phyloP scores from a whole-genome alignment of 2,329 filamentous ascomycete species.

The Fusarium longipes region DNA sequence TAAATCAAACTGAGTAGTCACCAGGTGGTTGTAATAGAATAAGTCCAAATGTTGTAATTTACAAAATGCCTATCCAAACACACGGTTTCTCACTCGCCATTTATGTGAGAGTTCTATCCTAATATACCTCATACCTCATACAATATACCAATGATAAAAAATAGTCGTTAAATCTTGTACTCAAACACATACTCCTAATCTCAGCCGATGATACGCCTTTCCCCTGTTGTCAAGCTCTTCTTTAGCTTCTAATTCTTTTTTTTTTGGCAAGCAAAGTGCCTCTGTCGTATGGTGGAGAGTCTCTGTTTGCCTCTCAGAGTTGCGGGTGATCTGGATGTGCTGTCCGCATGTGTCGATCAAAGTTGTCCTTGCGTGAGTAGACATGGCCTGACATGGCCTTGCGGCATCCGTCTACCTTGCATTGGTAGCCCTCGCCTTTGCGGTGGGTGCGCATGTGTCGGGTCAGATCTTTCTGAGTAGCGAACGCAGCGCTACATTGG shows the following conservation, averaged over 20 bases:
- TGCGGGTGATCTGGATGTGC: conserved; percentile 44
- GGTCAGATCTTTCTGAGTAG: conserved; percentile 45
- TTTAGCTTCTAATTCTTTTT: conserved; percentile 13
- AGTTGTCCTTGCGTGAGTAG: conserved; percentile 47
- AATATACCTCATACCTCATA: conserved; percentile 15
- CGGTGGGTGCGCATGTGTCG: conserved; percentile 44
- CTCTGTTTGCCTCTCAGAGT: conserved; percentile 39
- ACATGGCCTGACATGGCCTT: conserved; percentile 45
- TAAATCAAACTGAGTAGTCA: background rate
- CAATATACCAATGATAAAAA: conserved; percentile 13
- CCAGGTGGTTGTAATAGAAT: background rate
- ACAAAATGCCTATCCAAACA: background rate
- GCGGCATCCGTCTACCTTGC: conserved; percentile 44
- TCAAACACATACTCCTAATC: conserved; percentile 26
- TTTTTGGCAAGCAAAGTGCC: conserved; percentile 7
- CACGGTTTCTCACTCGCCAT: conserved; percentile 4
- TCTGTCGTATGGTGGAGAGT: conserved; percentile 37
- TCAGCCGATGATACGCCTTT: conserved; percentile 18
- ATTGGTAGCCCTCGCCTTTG: conserved; percentile 45
- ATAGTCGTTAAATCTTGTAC: background rate
- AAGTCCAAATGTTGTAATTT: conserved; percentile 1
- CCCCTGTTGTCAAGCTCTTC: conserved; percentile 5
- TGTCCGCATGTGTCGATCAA: conserved; percentile 46
- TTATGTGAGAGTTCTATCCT: conserved; percentile 6
- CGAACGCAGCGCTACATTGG: conserved; percentile 44